These are phyloP conservation scores for Gigaspora rosea DNA, from an alignment of 192 early-diverging fungal genomes.

Conservation along the genomic window DNA sequence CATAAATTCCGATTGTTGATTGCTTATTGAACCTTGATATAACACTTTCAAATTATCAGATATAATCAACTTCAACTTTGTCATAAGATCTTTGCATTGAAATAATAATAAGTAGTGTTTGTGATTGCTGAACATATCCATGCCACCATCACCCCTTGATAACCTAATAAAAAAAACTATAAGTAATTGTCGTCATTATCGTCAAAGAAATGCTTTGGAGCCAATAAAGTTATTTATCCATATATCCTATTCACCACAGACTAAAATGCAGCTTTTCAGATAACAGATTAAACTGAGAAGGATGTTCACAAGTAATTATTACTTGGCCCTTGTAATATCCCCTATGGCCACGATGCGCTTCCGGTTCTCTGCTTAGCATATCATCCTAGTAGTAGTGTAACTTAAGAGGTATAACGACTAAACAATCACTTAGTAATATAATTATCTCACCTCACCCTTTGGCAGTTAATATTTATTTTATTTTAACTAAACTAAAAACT, in stretches of 20 bases:
- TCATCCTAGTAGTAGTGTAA: no score
- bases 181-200: constrained; percentile 2
- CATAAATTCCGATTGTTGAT: neutral
- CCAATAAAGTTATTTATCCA: neutral
- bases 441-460: no score
- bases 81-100: constrained; percentile 4
- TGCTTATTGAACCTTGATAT: neutral
- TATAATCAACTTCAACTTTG: constrained; percentile 5
- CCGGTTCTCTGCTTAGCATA: no score
- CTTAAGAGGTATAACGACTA: no score
- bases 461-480: no score
- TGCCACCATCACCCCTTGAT: neutral
- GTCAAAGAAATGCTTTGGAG: no score
- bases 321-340: no score
- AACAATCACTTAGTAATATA: no score
- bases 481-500: no score
- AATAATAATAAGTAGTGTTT: neutral
- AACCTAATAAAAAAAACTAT: neutral
- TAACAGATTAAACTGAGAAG: constrained; percentile 18
- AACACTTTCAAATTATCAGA: neutral
- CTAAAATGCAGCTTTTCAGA: no score
- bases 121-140: neutral
- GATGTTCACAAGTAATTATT: constrained; percentile 2
- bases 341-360: no score
- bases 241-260: constrained; percentile 8